Evolutionary conservation across 306 rosid species (phyloP), one percentile per base, ranked within the genome.

Genomic region (Alnus glutinosa): DNA sequence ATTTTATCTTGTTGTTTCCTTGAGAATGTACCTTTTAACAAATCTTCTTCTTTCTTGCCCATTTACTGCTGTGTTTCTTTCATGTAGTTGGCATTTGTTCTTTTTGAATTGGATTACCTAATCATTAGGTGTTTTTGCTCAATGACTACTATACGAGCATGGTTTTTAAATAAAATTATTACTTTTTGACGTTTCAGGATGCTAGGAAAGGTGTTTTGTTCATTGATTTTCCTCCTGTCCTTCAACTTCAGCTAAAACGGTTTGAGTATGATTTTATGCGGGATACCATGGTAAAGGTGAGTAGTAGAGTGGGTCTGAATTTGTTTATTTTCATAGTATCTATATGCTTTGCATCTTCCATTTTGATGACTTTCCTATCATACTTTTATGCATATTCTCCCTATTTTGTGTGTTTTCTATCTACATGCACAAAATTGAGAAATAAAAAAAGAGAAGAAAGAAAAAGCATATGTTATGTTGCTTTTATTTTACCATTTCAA

Each of bases 181-280:
- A 34, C 44, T 16, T 39, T 30, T 51, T 48, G 34, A 42, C 32
- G 52, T 87, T 88, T 80, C 94, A 93, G 97, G 98, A 91, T 84
- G 95, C 98, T 87, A 91, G 76, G 91, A 94, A 92, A 79, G 95
- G 97, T n/a, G 97, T 92, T 57, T 75, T 94, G 83, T 94, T 94
- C 86, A 91, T 89, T 82, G 98, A 94, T 90, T 92, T 94, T 83
- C 98, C 98, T 34, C 98, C 97, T 28, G 97, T 94, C 76, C 98
- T 94, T 80, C 97, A 94, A 72, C 98, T 94, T 85, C 98, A 94
- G 87, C 80, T 94, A 77, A 94, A 92, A 85, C 86, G 98, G 49
- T 94, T 94, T 82, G 97, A 94, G 75, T 94, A 92, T 72, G 98
- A 92, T 87, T 90, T 88, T 82, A 85, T 87, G 88, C 88, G 93